phyloP scores from a whole-genome alignment of 768 basidiomycete species.

The Pleurotus eryngii region DNA sequence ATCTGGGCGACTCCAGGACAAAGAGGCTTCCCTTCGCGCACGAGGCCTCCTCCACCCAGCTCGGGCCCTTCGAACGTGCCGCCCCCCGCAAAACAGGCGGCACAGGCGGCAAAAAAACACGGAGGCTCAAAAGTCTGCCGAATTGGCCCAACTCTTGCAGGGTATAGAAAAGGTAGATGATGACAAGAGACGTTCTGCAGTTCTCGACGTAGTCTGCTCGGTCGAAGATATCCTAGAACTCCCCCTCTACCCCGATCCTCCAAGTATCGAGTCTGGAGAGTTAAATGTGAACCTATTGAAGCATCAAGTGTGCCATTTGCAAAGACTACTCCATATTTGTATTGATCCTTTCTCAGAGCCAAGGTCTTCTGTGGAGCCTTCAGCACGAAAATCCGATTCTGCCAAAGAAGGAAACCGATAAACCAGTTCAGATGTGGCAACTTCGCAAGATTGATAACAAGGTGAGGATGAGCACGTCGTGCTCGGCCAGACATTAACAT shows the following conservation, averaged over 20 bases:
- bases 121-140: slow-evolving; percentile 59
- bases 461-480: slow-evolving; percentile 21
- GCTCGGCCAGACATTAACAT: background rate
- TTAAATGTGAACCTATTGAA: slow-evolving; percentile 72
- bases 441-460: slow-evolving; percentile 51
- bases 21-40: slow-evolving; percentile 45
- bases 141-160: slow-evolving; percentile 62
- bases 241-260: slow-evolving; percentile 69
- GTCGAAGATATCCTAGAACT: slow-evolving; percentile 69
- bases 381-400: slow-evolving; percentile 74
- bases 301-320: slow-evolving; percentile 60
- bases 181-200: slow-evolving; percentile 64
- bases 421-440: slow-evolving; percentile 90
- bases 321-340: background rate
- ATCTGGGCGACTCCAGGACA: slow-evolving; percentile 74
- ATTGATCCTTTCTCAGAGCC: slow-evolving; percentile 43
- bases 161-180: slow-evolving; percentile 76
- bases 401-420: slow-evolving; percentile 63
- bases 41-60: slow-evolving; percentile 11
- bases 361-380: slow-evolving; percentile 86
- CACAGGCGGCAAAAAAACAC: slow-evolving; percentile 38
- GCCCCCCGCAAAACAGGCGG: slow-evolving; percentile 33
- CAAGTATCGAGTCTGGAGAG: slow-evolving; percentile 62
- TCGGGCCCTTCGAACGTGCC: slow-evolving; percentile 10
- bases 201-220: slow-evolving; percentile 68